phyloP scores from a whole-genome alignment of 257 asterid species.

The Linderniella brevidens region DNA sequence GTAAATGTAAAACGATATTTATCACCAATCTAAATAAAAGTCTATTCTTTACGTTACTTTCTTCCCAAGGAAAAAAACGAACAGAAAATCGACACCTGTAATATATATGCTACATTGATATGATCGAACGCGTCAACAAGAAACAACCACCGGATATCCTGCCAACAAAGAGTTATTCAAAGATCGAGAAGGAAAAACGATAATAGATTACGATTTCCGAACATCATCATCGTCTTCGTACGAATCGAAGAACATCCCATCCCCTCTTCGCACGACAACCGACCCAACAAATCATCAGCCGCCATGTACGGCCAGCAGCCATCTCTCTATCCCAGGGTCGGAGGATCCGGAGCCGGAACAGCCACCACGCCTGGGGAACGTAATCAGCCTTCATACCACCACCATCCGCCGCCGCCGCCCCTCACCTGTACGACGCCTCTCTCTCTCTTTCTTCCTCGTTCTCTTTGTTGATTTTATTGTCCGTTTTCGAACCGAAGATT shows the following conservation, averaged over 20 bases:
- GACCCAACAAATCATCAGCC: conserved; percentile 19
- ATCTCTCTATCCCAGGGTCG: conserved; percentile 37
- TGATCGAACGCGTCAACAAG: too few species aligned
- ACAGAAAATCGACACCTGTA: too few species aligned
- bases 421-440: conserved; percentile 14
- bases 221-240: conserved; percentile 11
- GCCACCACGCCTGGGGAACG: conserved; percentile 18
- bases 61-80: too few species aligned
- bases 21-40: too few species aligned
- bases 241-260: conserved; percentile 15
- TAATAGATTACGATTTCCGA: background rate
- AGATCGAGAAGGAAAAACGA: too few species aligned
- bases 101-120: too few species aligned
- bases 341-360: conserved; percentile 18
- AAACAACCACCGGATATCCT: too few species aligned
- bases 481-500: background rate
- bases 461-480: background rate
- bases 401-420: conserved; percentile 28
- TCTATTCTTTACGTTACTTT: too few species aligned
- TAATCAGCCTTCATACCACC: conserved; percentile 32
- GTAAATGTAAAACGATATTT: too few species aligned
- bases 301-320: conserved; percentile 25
- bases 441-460: background rate
- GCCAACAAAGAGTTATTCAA: too few species aligned
- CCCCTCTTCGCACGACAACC: conserved; percentile 21